These are phyloP conservation scores for Ceratocystis smalleyi DNA, from an alignment of 2,329 filamentous ascomycete genomes.

Conservation along the genomic window DNA sequence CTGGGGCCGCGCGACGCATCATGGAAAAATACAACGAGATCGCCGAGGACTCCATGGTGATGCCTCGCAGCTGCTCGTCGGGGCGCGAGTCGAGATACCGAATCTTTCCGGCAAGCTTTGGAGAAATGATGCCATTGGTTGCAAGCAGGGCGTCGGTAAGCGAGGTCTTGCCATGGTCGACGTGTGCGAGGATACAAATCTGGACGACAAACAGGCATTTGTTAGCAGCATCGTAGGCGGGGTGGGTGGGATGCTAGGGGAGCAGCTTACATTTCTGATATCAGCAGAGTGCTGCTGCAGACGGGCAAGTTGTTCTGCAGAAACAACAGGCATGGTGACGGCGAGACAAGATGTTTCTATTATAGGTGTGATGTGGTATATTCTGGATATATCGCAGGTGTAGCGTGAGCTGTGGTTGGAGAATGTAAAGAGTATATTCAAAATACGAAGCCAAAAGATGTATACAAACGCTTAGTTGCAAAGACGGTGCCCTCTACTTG, in stretches of 20 bases:
- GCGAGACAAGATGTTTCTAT: too few species aligned
- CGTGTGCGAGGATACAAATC: slow-evolving; percentile 93
- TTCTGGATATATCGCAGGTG: not conserved
- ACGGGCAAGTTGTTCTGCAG: slow-evolving; percentile 73
- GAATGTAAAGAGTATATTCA: not conserved
- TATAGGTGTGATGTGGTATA: too few species aligned
- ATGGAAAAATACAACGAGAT: slow-evolving; percentile 95
- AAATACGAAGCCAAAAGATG: not conserved
- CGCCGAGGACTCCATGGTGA: slow-evolving; percentile 99
- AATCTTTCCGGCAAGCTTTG: slow-evolving; percentile 93
- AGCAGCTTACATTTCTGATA: slow-evolving; percentile 65
- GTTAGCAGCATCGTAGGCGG: slow-evolving; percentile 13
- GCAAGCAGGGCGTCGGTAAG: slow-evolving; percentile 90
- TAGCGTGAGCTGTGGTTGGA: not conserved
- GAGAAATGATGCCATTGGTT: slow-evolving; percentile 98
- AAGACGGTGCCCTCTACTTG: not conserved
- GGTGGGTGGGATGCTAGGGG: not conserved
- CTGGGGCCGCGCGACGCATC: slow-evolving; percentile 55
- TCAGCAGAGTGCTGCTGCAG: slow-evolving; percentile 78
- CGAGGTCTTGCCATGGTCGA: slow-evolving; percentile 97
- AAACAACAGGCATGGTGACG: slow-evolving; percentile 72
- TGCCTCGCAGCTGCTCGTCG: slow-evolving; percentile 88
- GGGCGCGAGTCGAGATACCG: slow-evolving; percentile 91
- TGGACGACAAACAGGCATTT: slow-evolving; percentile 23
- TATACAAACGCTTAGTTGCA: not conserved